phyloP scores from a whole-genome alignment of 2,329 filamentous ascomycete genomes.

The Nannizzia gypsea region DNA sequence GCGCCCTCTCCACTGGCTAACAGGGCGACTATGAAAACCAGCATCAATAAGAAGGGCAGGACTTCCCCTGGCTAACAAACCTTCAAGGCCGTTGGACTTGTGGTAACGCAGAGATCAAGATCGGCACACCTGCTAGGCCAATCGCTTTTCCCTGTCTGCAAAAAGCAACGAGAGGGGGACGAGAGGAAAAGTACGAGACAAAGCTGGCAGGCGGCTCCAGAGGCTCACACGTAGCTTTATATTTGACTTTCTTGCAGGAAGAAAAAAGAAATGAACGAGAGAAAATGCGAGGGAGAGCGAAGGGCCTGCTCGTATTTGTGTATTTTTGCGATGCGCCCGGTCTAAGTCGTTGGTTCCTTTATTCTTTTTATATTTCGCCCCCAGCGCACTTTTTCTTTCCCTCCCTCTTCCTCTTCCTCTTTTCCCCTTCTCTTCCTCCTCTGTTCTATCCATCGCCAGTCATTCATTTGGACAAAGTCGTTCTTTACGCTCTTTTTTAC shows the following conservation, averaged over 20 bases:
- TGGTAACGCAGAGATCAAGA: too few species aligned
- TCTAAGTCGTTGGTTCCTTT: not conserved
- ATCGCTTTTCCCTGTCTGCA: not conserved
- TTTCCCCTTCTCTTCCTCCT: constrained; percentile 8
- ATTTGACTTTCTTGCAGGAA: not conserved
- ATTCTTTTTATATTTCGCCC: not conserved
- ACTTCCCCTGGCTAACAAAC: too few species aligned
- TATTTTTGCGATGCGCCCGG: not conserved
- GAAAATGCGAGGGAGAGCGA: not conserved
- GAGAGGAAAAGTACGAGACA: not conserved
- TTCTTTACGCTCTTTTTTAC: constrained; percentile 8
- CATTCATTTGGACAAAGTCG: not conserved
- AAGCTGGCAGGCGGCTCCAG: not conserved
- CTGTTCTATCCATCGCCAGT: constrained; percentile 10
- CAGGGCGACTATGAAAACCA: not conserved
- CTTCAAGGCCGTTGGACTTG: too few species aligned
- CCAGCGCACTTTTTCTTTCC: not conserved
- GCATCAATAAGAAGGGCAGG: not conserved
- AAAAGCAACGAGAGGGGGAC: not conserved
- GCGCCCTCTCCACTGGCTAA: not conserved
- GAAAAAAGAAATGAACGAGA: not conserved
- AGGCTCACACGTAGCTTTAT: not conserved
- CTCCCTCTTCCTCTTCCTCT: not conserved
- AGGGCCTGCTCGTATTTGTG: not conserved
- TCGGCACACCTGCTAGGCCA: not conserved